Base-by-base conservation (phyloP, 768 basidiomycete species). In the Tricholoma flavovirens region DNA sequence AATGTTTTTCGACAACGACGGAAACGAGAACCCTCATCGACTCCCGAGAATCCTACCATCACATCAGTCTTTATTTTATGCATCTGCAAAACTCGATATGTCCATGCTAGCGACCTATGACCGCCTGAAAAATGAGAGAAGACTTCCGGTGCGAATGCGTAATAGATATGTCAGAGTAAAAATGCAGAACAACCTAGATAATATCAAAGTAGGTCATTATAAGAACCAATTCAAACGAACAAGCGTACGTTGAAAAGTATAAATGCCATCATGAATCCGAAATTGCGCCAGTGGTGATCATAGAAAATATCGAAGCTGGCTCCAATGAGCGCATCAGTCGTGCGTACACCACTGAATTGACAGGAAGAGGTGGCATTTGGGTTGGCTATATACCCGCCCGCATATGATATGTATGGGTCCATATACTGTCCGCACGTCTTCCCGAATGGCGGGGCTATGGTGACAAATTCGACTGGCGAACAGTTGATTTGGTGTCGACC, bases 341-440 rank as follows among this genome's bases (percentile, higher is more conserved):
- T 77, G n/a, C 73, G 65, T 35, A 76, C 73, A 4, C 82, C 67
- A 63, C 90, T 92, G 68, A 81, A 86, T 17, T 73, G 56, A 65
- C 87, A 90, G 49, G 63, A 67, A n/a, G 68, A 56, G 0, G 79
- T 78, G 3, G 83, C 80, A 19, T 77, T 66, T 1, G 80, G 75
- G 59, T 87, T 78, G 19, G 72, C 62, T 22, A 89, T 66, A 58
- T 83, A 84, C 9, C 87, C 86, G 0, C 86, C 82, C 5, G 75
- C 72, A 1, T 60, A 42, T 0, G 66, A 56, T 11, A 85, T 81
- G 69, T 77, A 90, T 0, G 71, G 64, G 15, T 67, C 50, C 65
- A 87, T 69, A 65, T 81, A 90, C 3, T 73, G 56, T 4, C 61
- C 62, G 62, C 89, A 90, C 3, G 74, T 81, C 56, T 74, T 61